Conservation (phyloP, 768 basidiomycete species). For the Melanogaster broomeanus region DNA sequence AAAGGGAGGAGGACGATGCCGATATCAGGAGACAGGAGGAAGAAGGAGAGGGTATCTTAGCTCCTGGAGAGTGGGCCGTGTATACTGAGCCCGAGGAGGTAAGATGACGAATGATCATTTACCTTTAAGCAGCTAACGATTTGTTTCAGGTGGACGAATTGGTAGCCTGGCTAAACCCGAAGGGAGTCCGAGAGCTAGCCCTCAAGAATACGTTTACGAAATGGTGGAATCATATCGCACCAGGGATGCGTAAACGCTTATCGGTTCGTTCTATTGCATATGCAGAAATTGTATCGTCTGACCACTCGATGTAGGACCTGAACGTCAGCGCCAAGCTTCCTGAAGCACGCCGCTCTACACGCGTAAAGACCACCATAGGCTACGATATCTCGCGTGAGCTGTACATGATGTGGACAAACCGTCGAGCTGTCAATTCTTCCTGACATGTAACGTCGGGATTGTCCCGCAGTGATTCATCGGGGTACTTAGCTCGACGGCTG, state of each 20-base stretch:
- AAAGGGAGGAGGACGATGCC: slow-evolving; percentile 54
- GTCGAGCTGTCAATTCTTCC: slow-evolving; percentile 55
- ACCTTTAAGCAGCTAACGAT: slow-evolving; percentile 8
- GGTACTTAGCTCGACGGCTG: not conserved
- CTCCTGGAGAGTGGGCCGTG: slow-evolving; percentile 85
- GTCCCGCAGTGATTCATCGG: not conserved
- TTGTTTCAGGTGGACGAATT: slow-evolving; percentile 72
- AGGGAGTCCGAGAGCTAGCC: slow-evolving; percentile 85
- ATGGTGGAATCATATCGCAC: slow-evolving; percentile 82
- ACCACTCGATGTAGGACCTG: slow-evolving; percentile 53
- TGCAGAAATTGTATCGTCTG: slow-evolving; percentile 5
- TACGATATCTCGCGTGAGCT: slow-evolving; percentile 74
- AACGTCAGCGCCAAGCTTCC: slow-evolving; percentile 68
- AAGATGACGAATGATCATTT: not conserved
- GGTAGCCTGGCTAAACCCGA: slow-evolving; percentile 87
- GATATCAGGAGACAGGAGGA: slow-evolving; percentile 67
- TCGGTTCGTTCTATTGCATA: slow-evolving; percentile 51
- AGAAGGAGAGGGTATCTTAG: slow-evolving; percentile 79
- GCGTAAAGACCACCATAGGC: slow-evolving; percentile 58
- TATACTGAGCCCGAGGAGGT: slow-evolving; percentile 91
- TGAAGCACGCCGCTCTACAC: slow-evolving; percentile 78
- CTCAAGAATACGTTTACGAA: slow-evolving; percentile 76
- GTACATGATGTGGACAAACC: slow-evolving; percentile 89
- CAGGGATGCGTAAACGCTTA: slow-evolving; percentile 74
- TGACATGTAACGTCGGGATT: not conserved